Evolutionary conservation across 371 early-diverging fungal species (phyloP).

Genomic region (Actinomucor elegans): DNA sequence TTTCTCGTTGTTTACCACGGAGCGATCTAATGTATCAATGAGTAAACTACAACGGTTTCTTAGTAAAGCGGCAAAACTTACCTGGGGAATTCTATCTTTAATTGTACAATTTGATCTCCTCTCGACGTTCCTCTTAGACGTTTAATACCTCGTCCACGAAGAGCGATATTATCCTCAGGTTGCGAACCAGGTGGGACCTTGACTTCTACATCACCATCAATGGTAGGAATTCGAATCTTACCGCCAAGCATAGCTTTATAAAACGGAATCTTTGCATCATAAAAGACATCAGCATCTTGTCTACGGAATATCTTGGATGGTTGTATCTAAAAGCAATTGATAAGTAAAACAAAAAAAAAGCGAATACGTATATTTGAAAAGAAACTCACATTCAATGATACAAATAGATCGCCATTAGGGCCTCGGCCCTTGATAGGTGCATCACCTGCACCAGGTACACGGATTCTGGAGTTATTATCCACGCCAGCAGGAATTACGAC

Average conservation of each 20-base stretch:
- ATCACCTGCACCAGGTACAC: constrained; percentile 82
- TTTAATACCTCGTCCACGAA: constrained; percentile 76
- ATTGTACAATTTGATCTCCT: constrained; percentile 86
- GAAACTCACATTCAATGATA: constrained; percentile 30
- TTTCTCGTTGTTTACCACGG: constrained; percentile 31
- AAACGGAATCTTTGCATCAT: constrained; percentile 75
- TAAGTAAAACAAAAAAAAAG: no score
- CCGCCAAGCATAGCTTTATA: constrained; percentile 88
- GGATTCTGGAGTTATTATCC: constrained; percentile 53
- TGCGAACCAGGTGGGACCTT: constrained; percentile 83
- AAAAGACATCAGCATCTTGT: constrained; percentile 77
- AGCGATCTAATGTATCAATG: constrained; percentile 14
- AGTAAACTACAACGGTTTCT: background rate
- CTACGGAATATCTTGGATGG: constrained; percentile 76
- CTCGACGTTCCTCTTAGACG: constrained; percentile 51
- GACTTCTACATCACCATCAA: constrained; percentile 91
- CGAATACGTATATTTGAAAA: background rate
- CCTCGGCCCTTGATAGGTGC: constrained; percentile 77
- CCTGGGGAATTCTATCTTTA: constrained; percentile 78
- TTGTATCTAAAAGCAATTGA: no score
- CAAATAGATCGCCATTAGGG: constrained; percentile 79
- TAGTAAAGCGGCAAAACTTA: no score
- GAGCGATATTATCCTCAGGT: constrained; percentile 75
- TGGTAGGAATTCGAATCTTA: constrained; percentile 77
- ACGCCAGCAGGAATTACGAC: constrained; percentile 86